A percentile compares a stretch with the other conserved stretches of the same genome.
These are phyloP conservation scores for Aureobasidium lini DNA, from an alignment of 2,329 filamentous ascomycete genomes.

Conservation along the genomic window DNA sequence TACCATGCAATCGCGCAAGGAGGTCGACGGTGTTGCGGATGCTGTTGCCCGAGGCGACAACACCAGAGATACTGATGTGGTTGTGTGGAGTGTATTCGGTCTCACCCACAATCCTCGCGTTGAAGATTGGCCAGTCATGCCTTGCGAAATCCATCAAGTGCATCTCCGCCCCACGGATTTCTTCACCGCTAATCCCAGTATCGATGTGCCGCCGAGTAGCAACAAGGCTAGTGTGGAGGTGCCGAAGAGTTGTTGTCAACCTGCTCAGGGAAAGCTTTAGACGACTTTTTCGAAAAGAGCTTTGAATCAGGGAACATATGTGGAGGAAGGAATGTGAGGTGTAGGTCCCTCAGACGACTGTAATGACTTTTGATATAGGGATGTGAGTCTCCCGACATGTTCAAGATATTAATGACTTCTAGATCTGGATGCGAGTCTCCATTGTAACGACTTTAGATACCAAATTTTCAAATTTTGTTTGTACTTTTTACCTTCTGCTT, in stretches of 20 bases:
- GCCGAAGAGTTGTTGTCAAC: conserved; percentile 5
- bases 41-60: conserved; percentile 36
- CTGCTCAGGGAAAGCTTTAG: conserved; percentile 4
- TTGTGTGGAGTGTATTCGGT: conserved; percentile 45
- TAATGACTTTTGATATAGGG: neutral
- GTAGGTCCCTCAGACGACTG: neutral
- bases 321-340: neutral
- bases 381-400: neutral
- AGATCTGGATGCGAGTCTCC: too few species aligned
- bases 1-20: conserved; percentile 35
- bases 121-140: conserved; percentile 47
- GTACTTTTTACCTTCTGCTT: too few species aligned
- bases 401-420: neutral
- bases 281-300: too few species aligned
- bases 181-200: conserved; percentile 45
- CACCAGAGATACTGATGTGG: conserved; percentile 39
- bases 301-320: neutral
- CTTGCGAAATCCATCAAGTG: conserved; percentile 41
- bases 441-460: neutral
- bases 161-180: conserved; percentile 46
- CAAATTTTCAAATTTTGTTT: too few species aligned
- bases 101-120: conserved; percentile 46
- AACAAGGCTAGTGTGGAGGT: conserved; percentile 10
- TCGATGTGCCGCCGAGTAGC: conserved; percentile 43
- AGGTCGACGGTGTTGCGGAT: conserved; percentile 39